A percentile compares a stretch with the other conserved stretches of the same genome.
Evolutionary conservation across 2,329 filamentous ascomycete species (phyloP).

Genomic region (Periconia digitata): DNA sequence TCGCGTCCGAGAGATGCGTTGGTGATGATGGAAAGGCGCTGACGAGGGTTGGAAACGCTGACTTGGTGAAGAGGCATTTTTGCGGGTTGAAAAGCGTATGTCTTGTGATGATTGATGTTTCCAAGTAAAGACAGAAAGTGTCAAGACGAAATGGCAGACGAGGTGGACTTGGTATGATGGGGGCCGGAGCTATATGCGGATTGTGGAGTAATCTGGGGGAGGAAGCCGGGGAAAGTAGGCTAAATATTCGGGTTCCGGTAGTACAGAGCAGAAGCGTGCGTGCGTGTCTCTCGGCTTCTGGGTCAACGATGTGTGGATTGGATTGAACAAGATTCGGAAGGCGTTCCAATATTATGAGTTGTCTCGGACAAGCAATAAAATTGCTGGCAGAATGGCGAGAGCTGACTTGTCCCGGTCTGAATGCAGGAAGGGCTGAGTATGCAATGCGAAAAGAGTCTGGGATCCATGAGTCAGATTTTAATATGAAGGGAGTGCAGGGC

Average conservation of each 20-base stretch:
- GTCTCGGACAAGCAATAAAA: constrained; percentile 31
- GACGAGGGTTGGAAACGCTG: constrained; percentile 36
- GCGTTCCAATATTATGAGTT: constrained; percentile 29
- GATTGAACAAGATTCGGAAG: constrained; percentile 14
- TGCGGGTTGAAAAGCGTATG: background rate
- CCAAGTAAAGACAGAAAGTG: too few species aligned
- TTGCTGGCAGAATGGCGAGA: constrained; percentile 34
- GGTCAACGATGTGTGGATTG: constrained; percentile 13
- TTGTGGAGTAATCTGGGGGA: constrained; percentile 6
- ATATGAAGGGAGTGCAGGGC: constrained; percentile 32
- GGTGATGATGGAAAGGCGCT: constrained; percentile 46
- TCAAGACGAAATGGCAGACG: too few species aligned
- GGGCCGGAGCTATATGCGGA: background rate
- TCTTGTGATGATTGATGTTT: background rate
- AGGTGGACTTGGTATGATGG: background rate
- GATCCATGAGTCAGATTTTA: constrained; percentile 41
- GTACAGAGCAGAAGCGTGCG: constrained; percentile 5
- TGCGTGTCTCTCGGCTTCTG: constrained; percentile 12
- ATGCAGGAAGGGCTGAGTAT: constrained; percentile 21
- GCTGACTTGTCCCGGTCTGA: constrained; percentile 14
- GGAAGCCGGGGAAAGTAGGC: constrained; percentile 16
- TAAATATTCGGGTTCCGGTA: constrained; percentile 20
- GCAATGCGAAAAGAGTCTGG: constrained; percentile 26
- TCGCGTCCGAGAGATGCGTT: constrained; percentile 45
- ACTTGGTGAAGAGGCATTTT: constrained; percentile 32